Evolutionary conservation across 768 basidiomycete genomes (phyloP).

Genomic region (Collybia mongolica): DNA sequence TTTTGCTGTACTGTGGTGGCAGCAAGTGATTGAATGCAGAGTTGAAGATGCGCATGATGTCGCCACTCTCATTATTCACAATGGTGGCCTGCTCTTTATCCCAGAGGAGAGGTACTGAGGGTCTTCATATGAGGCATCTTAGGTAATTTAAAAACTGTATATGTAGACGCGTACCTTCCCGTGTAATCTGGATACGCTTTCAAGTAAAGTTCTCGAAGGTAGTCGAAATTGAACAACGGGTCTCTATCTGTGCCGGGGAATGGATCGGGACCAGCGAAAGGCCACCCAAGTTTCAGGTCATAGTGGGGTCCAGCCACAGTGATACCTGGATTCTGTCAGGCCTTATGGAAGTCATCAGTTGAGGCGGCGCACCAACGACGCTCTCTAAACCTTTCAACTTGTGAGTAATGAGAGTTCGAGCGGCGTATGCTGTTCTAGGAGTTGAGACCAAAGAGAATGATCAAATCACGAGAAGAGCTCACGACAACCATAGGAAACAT

Average conservation of each 20-base stretch:
- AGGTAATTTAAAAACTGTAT: background rate
- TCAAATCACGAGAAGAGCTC: slow-evolving; percentile 20
- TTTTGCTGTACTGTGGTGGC: slow-evolving; percentile 55
- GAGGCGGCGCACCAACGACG: slow-evolving; percentile 59
- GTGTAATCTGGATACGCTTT: slow-evolving; percentile 67
- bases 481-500: slow-evolving; percentile 87
- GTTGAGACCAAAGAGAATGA: background rate
- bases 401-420: slow-evolving; percentile 81
- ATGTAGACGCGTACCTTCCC: slow-evolving; percentile 48
- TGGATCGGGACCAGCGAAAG: slow-evolving; percentile 67
- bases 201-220: slow-evolving; percentile 85
- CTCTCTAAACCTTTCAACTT: slow-evolving; percentile 91
- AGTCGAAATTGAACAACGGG: slow-evolving; percentile 60
- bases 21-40: slow-evolving; percentile 74
- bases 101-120: slow-evolving; percentile 89
- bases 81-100: slow-evolving; percentile 85
- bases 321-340: slow-evolving; percentile 46
- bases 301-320: slow-evolving; percentile 78
- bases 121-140: slow-evolving; percentile 33
- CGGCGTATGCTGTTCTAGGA: slow-evolving; percentile 75
- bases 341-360: background rate
- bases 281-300: slow-evolving; percentile 84
- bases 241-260: slow-evolving; percentile 76
- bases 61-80: slow-evolving; percentile 93
- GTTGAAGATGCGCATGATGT: slow-evolving; percentile 95